phyloP scores from a whole-genome alignment of 1,284 basidiomycete genomes.

The Ceratobasidium sp. region DNA sequence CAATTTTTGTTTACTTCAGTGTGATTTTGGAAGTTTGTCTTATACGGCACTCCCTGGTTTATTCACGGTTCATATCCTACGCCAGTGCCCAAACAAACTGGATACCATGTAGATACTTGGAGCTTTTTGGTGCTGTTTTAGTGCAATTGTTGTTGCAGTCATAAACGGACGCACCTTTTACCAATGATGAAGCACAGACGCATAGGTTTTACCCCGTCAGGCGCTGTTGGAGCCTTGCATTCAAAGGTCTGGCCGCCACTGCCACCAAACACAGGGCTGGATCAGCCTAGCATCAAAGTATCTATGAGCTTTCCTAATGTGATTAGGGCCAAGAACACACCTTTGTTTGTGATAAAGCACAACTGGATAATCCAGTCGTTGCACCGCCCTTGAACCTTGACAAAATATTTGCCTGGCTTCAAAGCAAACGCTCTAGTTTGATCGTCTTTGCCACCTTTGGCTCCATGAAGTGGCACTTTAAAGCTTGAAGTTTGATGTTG shows the following conservation, averaged over 20 bases:
- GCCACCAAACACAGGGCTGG: neutral
- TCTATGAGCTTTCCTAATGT: no score
- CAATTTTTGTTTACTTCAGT: no score
- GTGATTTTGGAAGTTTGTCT: no score
- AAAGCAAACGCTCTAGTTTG: neutral
- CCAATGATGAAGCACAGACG: slow-evolving; percentile 7
- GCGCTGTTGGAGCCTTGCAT: neutral
- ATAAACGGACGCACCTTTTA: slow-evolving; percentile 5
- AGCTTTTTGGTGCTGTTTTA: neutral
- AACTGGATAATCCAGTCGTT: slow-evolving; percentile 6
- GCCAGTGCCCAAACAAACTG: slow-evolving; percentile 1
- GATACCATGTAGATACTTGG: neutral
- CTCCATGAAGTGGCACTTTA: neutral
- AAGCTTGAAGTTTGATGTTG: neutral
- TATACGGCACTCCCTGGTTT: no score
- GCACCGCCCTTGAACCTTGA: neutral
- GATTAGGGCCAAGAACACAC: no score
- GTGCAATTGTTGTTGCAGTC: neutral
- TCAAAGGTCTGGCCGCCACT: neutral
- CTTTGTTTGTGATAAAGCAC: slow-evolving; percentile 6
- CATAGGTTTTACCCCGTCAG: neutral
- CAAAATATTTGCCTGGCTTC: neutral
- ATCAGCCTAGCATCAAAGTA: neutral
- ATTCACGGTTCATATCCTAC: neutral
- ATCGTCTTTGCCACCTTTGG: neutral